phyloP scores from a whole-genome alignment of 768 basidiomycete genomes.

The Cystobasidium ongulense region DNA sequence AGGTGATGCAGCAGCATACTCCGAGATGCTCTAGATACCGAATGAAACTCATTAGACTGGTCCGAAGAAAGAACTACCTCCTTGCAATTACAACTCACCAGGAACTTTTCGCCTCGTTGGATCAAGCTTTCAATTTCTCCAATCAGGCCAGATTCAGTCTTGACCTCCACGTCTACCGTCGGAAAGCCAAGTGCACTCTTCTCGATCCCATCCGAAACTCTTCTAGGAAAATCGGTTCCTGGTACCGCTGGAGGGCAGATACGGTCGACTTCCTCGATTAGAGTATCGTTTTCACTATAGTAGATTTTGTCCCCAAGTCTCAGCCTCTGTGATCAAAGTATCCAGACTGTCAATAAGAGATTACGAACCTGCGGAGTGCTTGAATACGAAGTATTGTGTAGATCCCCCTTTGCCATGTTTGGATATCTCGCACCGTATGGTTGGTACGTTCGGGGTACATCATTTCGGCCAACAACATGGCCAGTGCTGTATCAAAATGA shows the following conservation, averaged over 20 bases:
- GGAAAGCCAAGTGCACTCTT: neutral
- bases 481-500: neutral
- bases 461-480: neutral
- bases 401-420: neutral
- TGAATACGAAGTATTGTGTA: neutral
- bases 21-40: neutral
- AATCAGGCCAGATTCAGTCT: constrained; percentile 5
- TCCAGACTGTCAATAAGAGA: neutral
- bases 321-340: too few relatives aligned
- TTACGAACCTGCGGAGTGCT: constrained; percentile 6
- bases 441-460: neutral
- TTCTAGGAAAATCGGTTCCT: neutral
- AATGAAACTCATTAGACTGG: neutral
- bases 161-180: neutral
- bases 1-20: neutral
- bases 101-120: neutral
- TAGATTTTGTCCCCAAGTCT: too few relatives aligned
- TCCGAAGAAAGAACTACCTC: neutral
- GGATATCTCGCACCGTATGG: constrained; percentile 1
- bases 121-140: constrained; percentile 6
- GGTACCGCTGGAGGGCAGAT: neutral
- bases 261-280: neutral
- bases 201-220: neutral
- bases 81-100: neutral
- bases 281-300: neutral